A percentile compares a stretch with the other conserved stretches of the same genome.
These are phyloP conservation scores for Podochytrium sp. DNA, from an alignment of 192 early-diverging fungal genomes.

Conservation along the genomic window DNA sequence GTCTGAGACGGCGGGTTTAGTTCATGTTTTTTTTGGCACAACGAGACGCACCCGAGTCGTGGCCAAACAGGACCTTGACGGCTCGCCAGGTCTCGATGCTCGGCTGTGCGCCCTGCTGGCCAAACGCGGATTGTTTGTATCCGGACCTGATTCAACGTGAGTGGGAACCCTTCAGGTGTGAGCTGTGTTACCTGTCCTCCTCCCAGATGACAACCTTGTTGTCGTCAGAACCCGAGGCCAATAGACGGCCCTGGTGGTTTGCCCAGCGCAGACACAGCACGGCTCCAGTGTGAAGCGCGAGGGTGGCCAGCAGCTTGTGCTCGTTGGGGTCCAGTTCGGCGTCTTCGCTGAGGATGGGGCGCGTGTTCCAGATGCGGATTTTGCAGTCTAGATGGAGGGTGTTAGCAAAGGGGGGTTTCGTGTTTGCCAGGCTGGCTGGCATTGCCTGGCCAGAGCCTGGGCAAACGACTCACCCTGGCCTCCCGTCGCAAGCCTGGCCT, in stretches of 20 bases:
- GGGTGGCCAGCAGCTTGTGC: slow-evolving; percentile 74
- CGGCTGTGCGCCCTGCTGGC: slow-evolving; percentile 18
- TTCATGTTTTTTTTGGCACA: not conserved
- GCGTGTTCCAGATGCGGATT: slow-evolving; percentile 88
- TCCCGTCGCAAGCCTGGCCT: slow-evolving; percentile 78
- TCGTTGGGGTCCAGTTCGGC: slow-evolving; percentile 50
- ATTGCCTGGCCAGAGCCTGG: too few relatives aligned
- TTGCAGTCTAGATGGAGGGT: slow-evolving; percentile 68
- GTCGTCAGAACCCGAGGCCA: slow-evolving; percentile 94
- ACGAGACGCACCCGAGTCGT: slow-evolving; percentile 68
- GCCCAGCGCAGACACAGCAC: slow-evolving; percentile 90
- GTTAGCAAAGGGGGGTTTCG: not conserved
- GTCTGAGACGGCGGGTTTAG: slow-evolving; percentile 56
- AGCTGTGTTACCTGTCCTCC: slow-evolving; percentile 56
- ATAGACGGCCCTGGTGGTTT: slow-evolving; percentile 64
- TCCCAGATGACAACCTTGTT: slow-evolving; percentile 91
- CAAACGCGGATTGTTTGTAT: slow-evolving; percentile 19
- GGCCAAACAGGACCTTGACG: slow-evolving; percentile 75
- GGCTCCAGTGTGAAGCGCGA: slow-evolving; percentile 82
- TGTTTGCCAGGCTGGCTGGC: too few relatives aligned
- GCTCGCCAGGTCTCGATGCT: slow-evolving; percentile 77
- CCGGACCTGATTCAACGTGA: slow-evolving; percentile 22
- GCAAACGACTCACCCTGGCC: slow-evolving; percentile 63
- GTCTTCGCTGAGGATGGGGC: slow-evolving; percentile 58
- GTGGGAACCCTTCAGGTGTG: not conserved